These are phyloP conservation scores for Aspergillus ostianus DNA, from an alignment of 495 filamentous ascomycete species.

Conservation along the genomic window DNA sequence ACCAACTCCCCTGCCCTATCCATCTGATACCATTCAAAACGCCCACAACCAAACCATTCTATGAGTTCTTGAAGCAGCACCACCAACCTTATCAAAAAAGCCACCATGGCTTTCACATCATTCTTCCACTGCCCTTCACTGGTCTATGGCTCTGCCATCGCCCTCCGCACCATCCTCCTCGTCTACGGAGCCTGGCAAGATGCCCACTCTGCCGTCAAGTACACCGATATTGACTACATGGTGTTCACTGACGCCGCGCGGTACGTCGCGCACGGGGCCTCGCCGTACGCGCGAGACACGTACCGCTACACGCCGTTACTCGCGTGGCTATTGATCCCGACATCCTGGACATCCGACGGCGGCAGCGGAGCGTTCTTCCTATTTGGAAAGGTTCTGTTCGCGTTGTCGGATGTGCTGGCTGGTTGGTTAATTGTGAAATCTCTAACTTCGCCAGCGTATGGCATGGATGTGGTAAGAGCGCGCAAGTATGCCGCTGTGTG, in stretches of 20 bases:
- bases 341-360: constrained; percentile 48
- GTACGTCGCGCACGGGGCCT: constrained; percentile 60
- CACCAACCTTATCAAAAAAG: constrained; percentile 2
- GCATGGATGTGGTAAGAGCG: constrained; percentile 52
- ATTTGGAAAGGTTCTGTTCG: constrained; percentile 87
- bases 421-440: constrained; percentile 81
- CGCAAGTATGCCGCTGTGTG: constrained; percentile 79
- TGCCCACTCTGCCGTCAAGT: constrained; percentile 83
- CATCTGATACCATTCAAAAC: no score
- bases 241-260: constrained; percentile 97
- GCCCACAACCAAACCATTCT: no score
- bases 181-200: constrained; percentile 91
- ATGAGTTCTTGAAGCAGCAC: not conserved
- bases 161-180: constrained; percentile 68
- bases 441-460: constrained; percentile 38
- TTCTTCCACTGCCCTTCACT: constrained; percentile 45
- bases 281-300: constrained; percentile 85
- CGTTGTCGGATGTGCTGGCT: constrained; percentile 75
- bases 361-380: constrained; percentile 53
- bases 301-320: constrained; percentile 96
- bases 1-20: no score
- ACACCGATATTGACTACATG: constrained; percentile 98
- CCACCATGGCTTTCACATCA: constrained; percentile 20
- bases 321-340: constrained; percentile 86
- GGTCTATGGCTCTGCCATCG: constrained; percentile 66